phyloP scores from a whole-genome alignment of 805 yeast species.

The Saccharomycopsis babjevae region DNA sequence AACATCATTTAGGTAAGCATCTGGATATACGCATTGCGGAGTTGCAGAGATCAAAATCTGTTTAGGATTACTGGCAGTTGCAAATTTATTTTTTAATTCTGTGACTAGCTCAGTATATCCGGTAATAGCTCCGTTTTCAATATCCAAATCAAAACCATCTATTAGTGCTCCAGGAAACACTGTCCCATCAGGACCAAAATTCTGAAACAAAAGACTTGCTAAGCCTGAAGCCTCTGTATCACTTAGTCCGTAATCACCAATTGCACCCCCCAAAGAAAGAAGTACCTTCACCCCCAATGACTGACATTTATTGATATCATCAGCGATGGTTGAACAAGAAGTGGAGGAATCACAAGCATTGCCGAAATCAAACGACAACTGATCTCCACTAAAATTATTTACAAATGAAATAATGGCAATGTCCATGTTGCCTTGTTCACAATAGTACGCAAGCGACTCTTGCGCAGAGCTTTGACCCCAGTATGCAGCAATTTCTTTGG shows the following conservation, averaged over 20 bases:
- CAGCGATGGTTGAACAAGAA: slow-evolving; percentile 36
- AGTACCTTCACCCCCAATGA: slow-evolving; percentile 65
- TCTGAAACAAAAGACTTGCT: slow-evolving; percentile 1
- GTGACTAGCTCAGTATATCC: slow-evolving; percentile 59
- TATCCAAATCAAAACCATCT: slow-evolving; percentile 91
- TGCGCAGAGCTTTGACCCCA: slow-evolving; percentile 63
- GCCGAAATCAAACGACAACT: slow-evolving; percentile 35
- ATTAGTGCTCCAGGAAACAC: slow-evolving; percentile 51
- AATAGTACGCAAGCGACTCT: slow-evolving; percentile 9
- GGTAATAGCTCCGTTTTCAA: slow-evolving; percentile 43
- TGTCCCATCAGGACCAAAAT: slow-evolving; percentile 12
- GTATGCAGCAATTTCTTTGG: slow-evolving; percentile 45
- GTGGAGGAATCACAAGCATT: neutral
- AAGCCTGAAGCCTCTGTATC: slow-evolving; percentile 6
- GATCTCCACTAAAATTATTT: slow-evolving; percentile 1
- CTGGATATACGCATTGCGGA: slow-evolving; percentile 88
- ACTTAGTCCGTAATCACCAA: slow-evolving; percentile 37
- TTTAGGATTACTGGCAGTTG: slow-evolving; percentile 40
- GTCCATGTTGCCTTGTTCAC: slow-evolving; percentile 9
- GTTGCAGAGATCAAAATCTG: slow-evolving; percentile 74
- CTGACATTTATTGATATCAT: slow-evolving; percentile 71
- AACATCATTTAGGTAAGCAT: slow-evolving; percentile 52
- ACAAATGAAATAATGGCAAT: slow-evolving; percentile 33
- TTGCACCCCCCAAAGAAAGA: slow-evolving; percentile 62
- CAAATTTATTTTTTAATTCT: slow-evolving; percentile 23